phyloP scores from a whole-genome alignment of 2,329 filamentous ascomycete species.

The Fonsecaea monophora region DNA sequence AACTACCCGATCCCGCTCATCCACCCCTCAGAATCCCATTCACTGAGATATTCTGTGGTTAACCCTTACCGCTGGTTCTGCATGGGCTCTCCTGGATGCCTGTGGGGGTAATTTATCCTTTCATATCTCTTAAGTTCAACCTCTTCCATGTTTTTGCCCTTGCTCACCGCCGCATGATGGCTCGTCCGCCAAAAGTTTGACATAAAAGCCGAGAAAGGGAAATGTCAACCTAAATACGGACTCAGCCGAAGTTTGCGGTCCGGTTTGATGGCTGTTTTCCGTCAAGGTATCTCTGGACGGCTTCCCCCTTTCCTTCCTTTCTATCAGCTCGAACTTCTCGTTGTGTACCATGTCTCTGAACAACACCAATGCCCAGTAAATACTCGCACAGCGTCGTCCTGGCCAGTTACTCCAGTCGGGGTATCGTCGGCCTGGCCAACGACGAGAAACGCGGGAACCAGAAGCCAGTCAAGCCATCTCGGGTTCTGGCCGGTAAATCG shows the following conservation, averaged over 20 bases:
- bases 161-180: neutral
- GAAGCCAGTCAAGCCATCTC: neutral
- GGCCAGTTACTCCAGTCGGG: conserved; percentile 35
- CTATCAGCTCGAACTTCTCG: neutral
- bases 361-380: conserved; percentile 37
- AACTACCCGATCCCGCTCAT: neutral
- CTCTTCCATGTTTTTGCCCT: neutral
- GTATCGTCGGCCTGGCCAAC: conserved; percentile 28
- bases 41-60: neutral
- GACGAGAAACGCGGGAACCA: conserved; percentile 27
- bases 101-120: neutral
- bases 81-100: neutral
- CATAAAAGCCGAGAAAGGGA: neutral
- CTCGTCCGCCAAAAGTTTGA: neutral
- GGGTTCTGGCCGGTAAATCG: neutral
- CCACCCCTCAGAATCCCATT: neutral
- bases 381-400: conserved; percentile 40
- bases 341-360: conserved; percentile 9
- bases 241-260: neutral
- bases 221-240: neutral
- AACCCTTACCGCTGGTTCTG: neutral
- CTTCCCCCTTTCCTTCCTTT: neutral
- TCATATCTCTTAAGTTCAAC: neutral
- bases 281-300: neutral
- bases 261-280: neutral